Conservation (phyloP, 805 yeast genomes). For the Brettanomyces sp. region DNA sequence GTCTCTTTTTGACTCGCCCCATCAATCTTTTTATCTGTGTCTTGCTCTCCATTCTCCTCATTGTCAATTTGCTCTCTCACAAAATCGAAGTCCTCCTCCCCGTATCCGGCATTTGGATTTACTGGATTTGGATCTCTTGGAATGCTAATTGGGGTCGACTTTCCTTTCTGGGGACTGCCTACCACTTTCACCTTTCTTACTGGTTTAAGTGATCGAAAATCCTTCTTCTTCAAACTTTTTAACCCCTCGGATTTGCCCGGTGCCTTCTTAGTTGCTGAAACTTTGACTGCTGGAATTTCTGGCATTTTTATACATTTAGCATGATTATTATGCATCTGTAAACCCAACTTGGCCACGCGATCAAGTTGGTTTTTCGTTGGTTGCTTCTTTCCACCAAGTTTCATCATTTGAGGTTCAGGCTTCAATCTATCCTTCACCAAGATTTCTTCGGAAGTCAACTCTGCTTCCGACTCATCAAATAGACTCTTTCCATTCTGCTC, state of each 20-base stretch:
- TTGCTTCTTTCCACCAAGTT: conserved; percentile 7
- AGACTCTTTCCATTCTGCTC: neutral
- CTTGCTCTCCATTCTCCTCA: conserved; percentile 13
- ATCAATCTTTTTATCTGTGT: conserved; percentile 7
- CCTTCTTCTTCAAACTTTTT: conserved; percentile 1
- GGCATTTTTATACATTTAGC: neutral
- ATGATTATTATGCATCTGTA: conserved; percentile 7
- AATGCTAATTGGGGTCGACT: conserved; percentile 2
- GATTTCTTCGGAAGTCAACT: neutral
- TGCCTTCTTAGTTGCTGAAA: neutral
- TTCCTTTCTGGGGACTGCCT: neutral
- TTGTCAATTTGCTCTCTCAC: conserved; percentile 11
- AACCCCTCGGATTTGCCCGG: neutral
- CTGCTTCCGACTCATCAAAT: neutral
- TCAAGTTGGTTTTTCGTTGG: conserved; percentile 8
- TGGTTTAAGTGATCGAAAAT: conserved; percentile 8
- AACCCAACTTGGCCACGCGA: conserved; percentile 9
- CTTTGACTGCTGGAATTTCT: neutral
- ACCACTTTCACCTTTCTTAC: neutral
- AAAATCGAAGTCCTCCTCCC: conserved; percentile 16
- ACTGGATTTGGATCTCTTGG: conserved; percentile 16
- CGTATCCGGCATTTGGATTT: conserved; percentile 5
- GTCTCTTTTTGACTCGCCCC: conserved; percentile 6
- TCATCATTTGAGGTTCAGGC: neutral
- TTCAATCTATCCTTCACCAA: neutral